A percentile compares a stretch with the other conserved stretches of the same genome.
phyloP scores from a whole-genome alignment of 208 protist genomes.

The Trypanosoma brucei region DNA sequence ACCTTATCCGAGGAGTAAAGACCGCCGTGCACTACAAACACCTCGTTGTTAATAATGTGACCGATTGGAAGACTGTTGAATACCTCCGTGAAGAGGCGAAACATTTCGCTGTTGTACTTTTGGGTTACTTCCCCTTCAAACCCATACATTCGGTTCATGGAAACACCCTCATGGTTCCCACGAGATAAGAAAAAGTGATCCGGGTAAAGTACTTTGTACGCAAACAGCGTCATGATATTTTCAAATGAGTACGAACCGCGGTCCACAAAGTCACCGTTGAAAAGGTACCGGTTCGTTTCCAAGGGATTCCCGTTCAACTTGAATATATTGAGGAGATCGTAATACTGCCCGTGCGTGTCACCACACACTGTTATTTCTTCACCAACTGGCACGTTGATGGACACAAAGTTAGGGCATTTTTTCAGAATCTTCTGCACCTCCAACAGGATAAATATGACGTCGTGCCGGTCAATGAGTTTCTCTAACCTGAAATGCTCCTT shows the following conservation, averaged over 20 bases:
- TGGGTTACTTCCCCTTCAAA: conserved; percentile 97
- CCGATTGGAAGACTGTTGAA: conserved; percentile 94
- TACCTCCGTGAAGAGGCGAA: conserved; percentile 93
- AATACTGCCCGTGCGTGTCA: conserved; percentile 98
- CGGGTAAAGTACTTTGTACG: conserved; percentile 96
- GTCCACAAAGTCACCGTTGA: conserved; percentile 96
- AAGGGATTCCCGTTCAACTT: conserved; percentile 85
- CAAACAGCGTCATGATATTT: conserved; percentile 94
- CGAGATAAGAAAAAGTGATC: conserved; percentile 93
- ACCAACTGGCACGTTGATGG: conserved; percentile 78
- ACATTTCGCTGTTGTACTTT: conserved; percentile 93
- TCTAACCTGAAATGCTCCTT: conserved; percentile 71
- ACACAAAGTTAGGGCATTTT: conserved; percentile 81
- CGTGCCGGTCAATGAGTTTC: conserved; percentile 80
- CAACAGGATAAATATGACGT: conserved; percentile 85
- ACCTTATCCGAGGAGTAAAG: conserved; percentile 95
- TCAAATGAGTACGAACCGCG: conserved; percentile 96
- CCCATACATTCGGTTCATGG: conserved; percentile 98
- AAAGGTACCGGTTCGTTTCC: conserved; percentile 92
- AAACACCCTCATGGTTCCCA: conserved; percentile 95
- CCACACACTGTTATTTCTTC: conserved; percentile 96
- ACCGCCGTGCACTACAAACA: conserved; percentile 96
- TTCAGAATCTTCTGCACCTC: conserved; percentile 76
- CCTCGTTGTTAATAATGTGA: conserved; percentile 89
- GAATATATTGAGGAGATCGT: conserved; percentile 97